These are phyloP conservation scores for Ajuga reptans DNA, from an alignment of 305 asterid species.

Conservation along the genomic window DNA sequence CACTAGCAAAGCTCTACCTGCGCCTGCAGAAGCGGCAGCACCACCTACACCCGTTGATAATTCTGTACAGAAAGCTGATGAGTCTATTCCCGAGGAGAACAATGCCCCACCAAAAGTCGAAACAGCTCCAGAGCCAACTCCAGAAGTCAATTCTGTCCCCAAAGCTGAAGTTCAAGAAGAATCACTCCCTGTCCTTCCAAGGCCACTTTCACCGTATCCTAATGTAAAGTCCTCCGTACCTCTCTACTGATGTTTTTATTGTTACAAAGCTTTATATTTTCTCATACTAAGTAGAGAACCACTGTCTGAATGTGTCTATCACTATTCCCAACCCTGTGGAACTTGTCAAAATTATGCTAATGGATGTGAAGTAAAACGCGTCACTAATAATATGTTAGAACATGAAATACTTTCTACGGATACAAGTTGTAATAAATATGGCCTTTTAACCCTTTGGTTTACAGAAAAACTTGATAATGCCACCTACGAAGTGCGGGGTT, in stretches of 20 bases:
- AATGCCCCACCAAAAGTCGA: slow-evolving; percentile 33
- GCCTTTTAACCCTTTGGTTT: background rate
- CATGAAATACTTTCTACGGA: background rate
- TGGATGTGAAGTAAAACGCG: background rate
- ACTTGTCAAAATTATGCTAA: background rate
- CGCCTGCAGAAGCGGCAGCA: slow-evolving; percentile 34
- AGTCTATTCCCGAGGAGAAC: slow-evolving; percentile 28
- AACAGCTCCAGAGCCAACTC: slow-evolving; percentile 38
- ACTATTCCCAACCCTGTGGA: background rate
- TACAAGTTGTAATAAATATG: background rate
- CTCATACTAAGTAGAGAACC: background rate
- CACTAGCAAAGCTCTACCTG: slow-evolving; percentile 54
- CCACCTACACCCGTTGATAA: slow-evolving; percentile 26
- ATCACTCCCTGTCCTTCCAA: slow-evolving; percentile 37
- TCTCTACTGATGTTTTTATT: background rate
- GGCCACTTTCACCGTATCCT: slow-evolving; percentile 87
- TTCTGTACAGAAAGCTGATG: slow-evolving; percentile 29
- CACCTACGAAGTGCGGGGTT: too few species aligned
- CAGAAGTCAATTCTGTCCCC: slow-evolving; percentile 50
- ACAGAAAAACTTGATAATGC: too few species aligned
- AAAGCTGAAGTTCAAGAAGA: slow-evolving; percentile 45
- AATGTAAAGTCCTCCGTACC: slow-evolving; percentile 42
- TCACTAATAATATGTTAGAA: background rate
- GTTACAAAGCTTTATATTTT: background rate
- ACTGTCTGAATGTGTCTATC: background rate